Evolutionary conservation across 177 flowering plant species (phyloP).

Genomic region (Tripterygium wilfordii): DNA sequence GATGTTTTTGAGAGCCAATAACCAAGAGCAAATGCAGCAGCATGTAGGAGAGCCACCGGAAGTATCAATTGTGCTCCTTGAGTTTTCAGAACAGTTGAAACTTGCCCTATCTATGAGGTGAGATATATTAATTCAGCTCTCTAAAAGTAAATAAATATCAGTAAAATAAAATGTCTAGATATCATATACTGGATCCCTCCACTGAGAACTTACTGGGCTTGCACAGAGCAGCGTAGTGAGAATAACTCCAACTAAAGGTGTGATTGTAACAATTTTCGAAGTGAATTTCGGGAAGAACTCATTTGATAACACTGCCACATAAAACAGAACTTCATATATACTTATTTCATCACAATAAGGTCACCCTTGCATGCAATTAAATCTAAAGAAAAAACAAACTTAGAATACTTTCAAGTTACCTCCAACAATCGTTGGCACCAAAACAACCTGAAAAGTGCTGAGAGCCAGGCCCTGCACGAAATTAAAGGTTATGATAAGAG

Average conservation of each 20-base stretch:
- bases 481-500: background rate
- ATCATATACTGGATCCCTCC: no score
- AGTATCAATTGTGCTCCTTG: conserved; percentile 79
- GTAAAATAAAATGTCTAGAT: no score
- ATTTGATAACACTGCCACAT: conserved; percentile 68
- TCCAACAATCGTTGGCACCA: conserved; percentile 89
- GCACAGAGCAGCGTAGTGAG: conserved; percentile 94
- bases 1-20: conserved; percentile 74
- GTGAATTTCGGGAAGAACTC: conserved; percentile 94
- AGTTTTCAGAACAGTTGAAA: conserved; percentile 79
- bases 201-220: conserved; percentile 84
- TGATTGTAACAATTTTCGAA: conserved; percentile 62
- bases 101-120: conserved; percentile 86
- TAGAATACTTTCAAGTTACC: conserved; percentile 42
- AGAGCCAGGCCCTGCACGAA: conserved; percentile 76
- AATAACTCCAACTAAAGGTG: conserved; percentile 90
- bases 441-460: conserved; percentile 97
- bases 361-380: background rate
- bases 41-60: conserved; percentile 86
- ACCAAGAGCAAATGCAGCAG: conserved; percentile 89
- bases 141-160: conserved; percentile 6
- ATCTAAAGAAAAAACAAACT: background rate
- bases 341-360: background rate
- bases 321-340: conserved; percentile 6
- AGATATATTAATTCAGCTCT: conserved; percentile 12